Conservation (phyloP, 106 monocot species). For the Dioscorea alata region DNA sequence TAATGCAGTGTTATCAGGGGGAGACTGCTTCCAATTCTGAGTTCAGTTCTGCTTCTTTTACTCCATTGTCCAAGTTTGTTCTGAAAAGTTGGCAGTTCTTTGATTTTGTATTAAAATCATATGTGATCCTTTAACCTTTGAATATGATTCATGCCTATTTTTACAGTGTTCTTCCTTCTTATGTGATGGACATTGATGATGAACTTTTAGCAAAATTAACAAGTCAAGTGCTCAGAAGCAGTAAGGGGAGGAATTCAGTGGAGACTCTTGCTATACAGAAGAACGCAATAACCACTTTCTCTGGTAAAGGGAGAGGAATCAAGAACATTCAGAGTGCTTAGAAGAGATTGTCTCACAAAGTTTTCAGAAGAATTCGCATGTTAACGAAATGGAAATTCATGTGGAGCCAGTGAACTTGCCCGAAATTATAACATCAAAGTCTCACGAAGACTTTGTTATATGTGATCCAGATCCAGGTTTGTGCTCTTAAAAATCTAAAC, state of each 20-base stretch:
- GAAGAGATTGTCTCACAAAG: constrained; percentile 2
- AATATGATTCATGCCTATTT: constrained; percentile 4
- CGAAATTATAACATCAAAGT: background rate
- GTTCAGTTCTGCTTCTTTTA: constrained; percentile 38
- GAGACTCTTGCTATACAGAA: constrained; percentile 9
- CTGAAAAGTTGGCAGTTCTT: background rate
- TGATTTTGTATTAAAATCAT: background rate
- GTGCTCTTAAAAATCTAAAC: background rate
- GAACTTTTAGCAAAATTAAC: constrained; percentile 18
- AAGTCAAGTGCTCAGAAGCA: constrained; percentile 9
- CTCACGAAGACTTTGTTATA: constrained; percentile 5
- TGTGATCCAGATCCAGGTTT: constrained; percentile 17
- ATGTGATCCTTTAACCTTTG: background rate
- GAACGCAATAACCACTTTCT: constrained; percentile 3
- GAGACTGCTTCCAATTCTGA: constrained; percentile 5
- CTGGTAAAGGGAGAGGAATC: constrained; percentile 11
- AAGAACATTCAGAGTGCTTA: background rate
- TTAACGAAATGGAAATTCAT: constrained; percentile 1
- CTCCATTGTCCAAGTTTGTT: constrained; percentile 67
- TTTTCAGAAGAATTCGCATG: background rate
- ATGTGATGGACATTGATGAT: constrained; percentile 35
- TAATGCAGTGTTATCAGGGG: constrained; percentile 15
- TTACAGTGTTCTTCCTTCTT: constrained; percentile 39
- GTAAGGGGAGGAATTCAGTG: constrained; percentile 5
- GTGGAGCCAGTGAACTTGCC: background rate